Percentiles rank a stretch among this genome's conserved stretches.
Conservation (phyloP, 495 filamentous ascomycete species). For the Choiromyces venosus region DNA sequence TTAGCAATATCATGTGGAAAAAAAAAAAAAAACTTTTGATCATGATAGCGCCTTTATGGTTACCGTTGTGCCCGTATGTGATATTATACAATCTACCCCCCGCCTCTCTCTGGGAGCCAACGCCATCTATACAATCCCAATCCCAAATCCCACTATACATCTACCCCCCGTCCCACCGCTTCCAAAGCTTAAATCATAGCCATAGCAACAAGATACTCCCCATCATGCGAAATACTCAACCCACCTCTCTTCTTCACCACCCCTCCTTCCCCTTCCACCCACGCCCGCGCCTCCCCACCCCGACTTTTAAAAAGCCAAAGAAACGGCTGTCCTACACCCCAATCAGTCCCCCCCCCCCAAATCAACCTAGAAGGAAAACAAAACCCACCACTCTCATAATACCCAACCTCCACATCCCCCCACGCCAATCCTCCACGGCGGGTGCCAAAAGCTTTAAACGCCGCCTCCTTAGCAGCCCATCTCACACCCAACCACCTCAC, state of each 20-base stretch:
- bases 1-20: too few relatives aligned
- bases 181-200: conserved; percentile 33
- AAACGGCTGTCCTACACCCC: conserved; percentile 31
- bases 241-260: conserved; percentile 31
- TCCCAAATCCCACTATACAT: not conserved
- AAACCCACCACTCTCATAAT: conserved; percentile 44
- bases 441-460: conserved; percentile 33
- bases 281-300: conserved; percentile 45
- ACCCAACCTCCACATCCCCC: conserved; percentile 36
- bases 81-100: not conserved
- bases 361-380: conserved; percentile 45
- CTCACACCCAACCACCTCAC: conserved; percentile 41
- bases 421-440: conserved; percentile 20
- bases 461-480: conserved; percentile 42
- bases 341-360: conserved; percentile 42
- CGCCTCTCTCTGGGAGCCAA: not conserved
- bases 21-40: too few relatives aligned
- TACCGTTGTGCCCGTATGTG: too few relatives aligned
- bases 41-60: too few relatives aligned
- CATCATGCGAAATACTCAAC: conserved; percentile 57
- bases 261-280: too few relatives aligned
- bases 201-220: conserved; percentile 56
- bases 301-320: conserved; percentile 45
- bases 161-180: not conserved
- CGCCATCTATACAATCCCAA: not conserved